Conservation (phyloP, 2,329 filamentous ascomycete species). For the Epichloe sibirici region DNA sequence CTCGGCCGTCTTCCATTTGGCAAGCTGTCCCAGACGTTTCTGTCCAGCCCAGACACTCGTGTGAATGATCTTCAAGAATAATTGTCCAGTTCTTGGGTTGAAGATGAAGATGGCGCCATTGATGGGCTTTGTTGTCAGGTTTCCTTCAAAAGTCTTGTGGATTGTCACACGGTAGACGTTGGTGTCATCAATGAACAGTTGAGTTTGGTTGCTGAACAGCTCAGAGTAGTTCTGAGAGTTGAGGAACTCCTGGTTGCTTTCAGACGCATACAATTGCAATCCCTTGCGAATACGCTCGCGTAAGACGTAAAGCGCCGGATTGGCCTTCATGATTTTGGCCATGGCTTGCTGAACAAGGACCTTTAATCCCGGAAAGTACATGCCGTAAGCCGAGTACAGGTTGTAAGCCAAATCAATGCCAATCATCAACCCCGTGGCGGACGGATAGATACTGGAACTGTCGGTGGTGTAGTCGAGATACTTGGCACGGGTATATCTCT, state of each 20-base stretch:
- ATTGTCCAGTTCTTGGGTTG: slow-evolving; percentile 93
- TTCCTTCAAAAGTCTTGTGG: slow-evolving; percentile 98
- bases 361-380: slow-evolving; percentile 97
- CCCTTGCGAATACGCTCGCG: slow-evolving; percentile 97
- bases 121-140: slow-evolving; percentile 97
- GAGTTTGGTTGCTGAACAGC: slow-evolving; percentile 96
- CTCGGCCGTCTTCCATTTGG: slow-evolving; percentile 99
- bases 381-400: slow-evolving; percentile 92
- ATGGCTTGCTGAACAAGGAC: slow-evolving; percentile 93
- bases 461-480: slow-evolving; percentile 98
- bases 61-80: slow-evolving; percentile 99
- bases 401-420: slow-evolving; percentile 97
- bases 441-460: slow-evolving; percentile 97
- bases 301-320: slow-evolving; percentile 89
- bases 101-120: slow-evolving; percentile 99
- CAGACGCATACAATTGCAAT: slow-evolving; percentile 92
- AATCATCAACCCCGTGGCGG: slow-evolving; percentile 92
- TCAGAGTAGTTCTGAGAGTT: slow-evolving; percentile 99
- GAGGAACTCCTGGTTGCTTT: slow-evolving; percentile 97
- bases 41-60: slow-evolving; percentile 98
- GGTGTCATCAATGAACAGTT: slow-evolving; percentile 97
- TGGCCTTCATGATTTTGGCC: slow-evolving; percentile 99
- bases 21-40: slow-evolving; percentile 94
- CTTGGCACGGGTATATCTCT: slow-evolving; percentile 93
- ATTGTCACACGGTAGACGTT: slow-evolving; percentile 99